These are phyloP conservation scores for Sindora glabra DNA, from an alignment of 306 rosid species.

Conservation along the genomic window DNA sequence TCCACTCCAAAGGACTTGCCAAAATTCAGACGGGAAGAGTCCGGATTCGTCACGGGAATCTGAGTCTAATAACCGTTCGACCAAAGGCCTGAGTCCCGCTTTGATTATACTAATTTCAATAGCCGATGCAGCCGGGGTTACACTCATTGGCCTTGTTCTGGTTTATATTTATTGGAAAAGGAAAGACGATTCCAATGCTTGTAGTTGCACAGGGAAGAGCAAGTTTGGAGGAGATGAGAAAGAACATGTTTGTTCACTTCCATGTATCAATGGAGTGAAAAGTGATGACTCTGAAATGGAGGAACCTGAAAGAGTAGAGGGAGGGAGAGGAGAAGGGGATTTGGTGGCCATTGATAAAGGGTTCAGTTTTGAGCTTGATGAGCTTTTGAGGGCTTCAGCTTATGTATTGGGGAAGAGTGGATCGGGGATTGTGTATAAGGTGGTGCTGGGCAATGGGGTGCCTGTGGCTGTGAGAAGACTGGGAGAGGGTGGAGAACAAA, in stretches of 20 bases:
- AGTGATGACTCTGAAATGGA: slow-evolving; percentile 68
- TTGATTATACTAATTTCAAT: slow-evolving; percentile 63
- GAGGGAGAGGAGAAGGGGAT: slow-evolving; percentile 55
- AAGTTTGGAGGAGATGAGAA: slow-evolving; percentile 62
- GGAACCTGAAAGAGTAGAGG: slow-evolving; percentile 38
- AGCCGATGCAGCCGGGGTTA: slow-evolving; percentile 82
- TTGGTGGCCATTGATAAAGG: slow-evolving; percentile 91
- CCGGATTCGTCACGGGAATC: slow-evolving; percentile 24
- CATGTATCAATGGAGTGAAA: slow-evolving; percentile 49
- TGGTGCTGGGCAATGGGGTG: slow-evolving; percentile 84
- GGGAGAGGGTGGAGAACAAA: slow-evolving; percentile 94
- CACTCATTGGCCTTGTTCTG: slow-evolving; percentile 59
- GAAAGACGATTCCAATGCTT: slow-evolving; percentile 59
- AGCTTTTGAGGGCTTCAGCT: slow-evolving; percentile 85
- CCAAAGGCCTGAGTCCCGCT: slow-evolving; percentile 67
- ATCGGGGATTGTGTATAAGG: slow-evolving; percentile 92
- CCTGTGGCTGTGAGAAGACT: slow-evolving; percentile 97
- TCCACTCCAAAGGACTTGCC: slow-evolving; percentile 68
- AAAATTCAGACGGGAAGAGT: slow-evolving; percentile 28
- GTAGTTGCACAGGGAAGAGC: slow-evolving; percentile 68
- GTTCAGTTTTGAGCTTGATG: slow-evolving; percentile 83
- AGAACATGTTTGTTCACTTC: slow-evolving; percentile 19
- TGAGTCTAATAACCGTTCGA: not conserved
- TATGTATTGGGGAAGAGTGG: slow-evolving; percentile 97
- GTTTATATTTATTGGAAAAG: slow-evolving; percentile 81